Conservation (phyloP, 2,329 filamentous ascomycete species). For the Thermothelomyces thermophilus region DNA sequence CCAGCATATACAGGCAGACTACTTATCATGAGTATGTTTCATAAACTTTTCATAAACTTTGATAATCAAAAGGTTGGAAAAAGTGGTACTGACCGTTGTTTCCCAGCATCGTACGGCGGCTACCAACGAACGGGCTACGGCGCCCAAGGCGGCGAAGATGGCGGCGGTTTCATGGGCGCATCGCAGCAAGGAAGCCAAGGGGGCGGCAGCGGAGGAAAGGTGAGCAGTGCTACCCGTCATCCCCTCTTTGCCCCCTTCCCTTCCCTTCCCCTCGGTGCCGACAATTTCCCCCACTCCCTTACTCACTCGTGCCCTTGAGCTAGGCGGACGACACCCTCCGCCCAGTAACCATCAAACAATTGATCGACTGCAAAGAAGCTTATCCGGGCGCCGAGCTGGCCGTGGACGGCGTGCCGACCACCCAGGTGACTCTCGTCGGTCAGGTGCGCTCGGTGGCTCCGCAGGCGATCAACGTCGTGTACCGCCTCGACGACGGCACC, state of each 20-base stretch:
- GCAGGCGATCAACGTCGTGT: slow-evolving; percentile 88
- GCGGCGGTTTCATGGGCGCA: slow-evolving; percentile 56
- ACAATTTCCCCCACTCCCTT: too few relatives aligned
- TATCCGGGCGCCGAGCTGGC: slow-evolving; percentile 69
- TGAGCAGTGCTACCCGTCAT: slow-evolving; percentile 22
- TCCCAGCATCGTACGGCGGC: slow-evolving; percentile 44
- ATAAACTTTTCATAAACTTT: neutral
- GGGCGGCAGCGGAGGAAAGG: slow-evolving; percentile 36
- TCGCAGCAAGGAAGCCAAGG: slow-evolving; percentile 54
- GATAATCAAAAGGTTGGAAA: neutral
- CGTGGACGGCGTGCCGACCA: slow-evolving; percentile 70
- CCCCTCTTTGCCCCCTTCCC: too few relatives aligned
- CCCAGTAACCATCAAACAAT: slow-evolving; percentile 92
- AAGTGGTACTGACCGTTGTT: neutral
- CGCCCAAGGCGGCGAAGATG: slow-evolving; percentile 51
- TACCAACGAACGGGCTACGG: slow-evolving; percentile 46
- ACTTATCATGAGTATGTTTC: slow-evolving; percentile 14
- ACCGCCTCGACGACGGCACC: slow-evolving; percentile 92
- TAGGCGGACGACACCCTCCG: slow-evolving; percentile 81
- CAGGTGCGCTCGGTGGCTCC: slow-evolving; percentile 81
- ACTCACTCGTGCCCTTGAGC: slow-evolving; percentile 35
- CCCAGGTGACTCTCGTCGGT: slow-evolving; percentile 77
- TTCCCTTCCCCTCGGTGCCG: too few relatives aligned
- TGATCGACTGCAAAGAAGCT: slow-evolving; percentile 72
- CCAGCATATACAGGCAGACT: neutral